phyloP scores from a whole-genome alignment of 768 basidiomycete species.

The Holtermannia corniformis region DNA sequence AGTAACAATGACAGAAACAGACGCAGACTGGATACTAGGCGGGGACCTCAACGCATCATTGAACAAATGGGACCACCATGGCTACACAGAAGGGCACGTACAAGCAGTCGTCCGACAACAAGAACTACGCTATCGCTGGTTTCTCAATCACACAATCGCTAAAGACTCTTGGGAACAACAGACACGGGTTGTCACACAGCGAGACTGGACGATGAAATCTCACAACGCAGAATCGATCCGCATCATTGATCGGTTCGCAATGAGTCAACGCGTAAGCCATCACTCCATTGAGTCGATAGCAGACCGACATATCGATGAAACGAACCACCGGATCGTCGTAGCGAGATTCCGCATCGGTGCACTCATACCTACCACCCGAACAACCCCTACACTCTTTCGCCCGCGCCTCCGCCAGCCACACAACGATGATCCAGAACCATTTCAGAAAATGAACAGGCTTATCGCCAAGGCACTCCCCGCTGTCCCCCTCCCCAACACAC shows the following conservation, averaged over 20 bases:
- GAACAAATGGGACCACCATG: not conserved
- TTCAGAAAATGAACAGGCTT: not conserved
- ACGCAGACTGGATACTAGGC: slow-evolving; percentile 4
- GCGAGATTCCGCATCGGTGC: not conserved
- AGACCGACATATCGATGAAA: not conserved
- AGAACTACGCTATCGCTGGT: slow-evolving; percentile 1
- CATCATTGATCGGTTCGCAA: slow-evolving; percentile 4
- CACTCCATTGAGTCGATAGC: not conserved
- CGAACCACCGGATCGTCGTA: slow-evolving; percentile 5
- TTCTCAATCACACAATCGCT: slow-evolving; percentile 1
- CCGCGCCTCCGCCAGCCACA: not conserved
- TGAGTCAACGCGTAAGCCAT: not conserved
- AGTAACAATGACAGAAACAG: not conserved
- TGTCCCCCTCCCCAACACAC: not conserved
- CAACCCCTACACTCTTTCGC: not conserved
- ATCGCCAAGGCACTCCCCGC: not conserved
- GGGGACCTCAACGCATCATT: slow-evolving; percentile 9
- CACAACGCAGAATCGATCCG: not conserved
- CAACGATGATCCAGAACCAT: not conserved
- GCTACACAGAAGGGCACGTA: not conserved
- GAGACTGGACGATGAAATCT: slow-evolving; percentile 3
- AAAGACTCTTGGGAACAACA: slow-evolving; percentile 7
- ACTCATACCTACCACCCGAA: not conserved
- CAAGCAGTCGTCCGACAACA: not conserved
- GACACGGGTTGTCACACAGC: not conserved